Evolutionary conservation across 2,329 filamentous ascomycete species (phyloP).

Genomic region (Penicillium paneum): DNA sequence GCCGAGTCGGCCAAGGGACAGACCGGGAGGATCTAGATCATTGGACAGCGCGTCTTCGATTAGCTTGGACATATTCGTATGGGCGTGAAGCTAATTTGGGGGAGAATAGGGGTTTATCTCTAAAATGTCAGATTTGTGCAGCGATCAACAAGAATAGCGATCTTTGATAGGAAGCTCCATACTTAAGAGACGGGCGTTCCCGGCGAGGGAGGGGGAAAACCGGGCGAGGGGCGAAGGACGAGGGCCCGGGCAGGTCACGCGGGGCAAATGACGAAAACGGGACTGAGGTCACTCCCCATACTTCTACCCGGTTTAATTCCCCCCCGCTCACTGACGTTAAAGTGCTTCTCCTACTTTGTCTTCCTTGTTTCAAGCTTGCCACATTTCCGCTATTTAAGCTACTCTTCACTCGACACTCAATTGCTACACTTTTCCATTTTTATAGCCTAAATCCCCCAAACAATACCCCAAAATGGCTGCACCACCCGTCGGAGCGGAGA

Average conservation of each 20-base stretch:
- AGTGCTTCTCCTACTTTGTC: constrained; percentile 4
- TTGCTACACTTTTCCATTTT: constrained; percentile 1
- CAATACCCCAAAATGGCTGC: constrained; percentile 29
- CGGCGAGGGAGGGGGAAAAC: constrained; percentile 16
- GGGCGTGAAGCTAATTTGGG: not conserved
- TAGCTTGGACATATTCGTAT: not conserved
- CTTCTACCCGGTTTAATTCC: constrained; percentile 21
- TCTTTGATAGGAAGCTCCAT: not conserved
- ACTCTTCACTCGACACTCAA: not conserved
- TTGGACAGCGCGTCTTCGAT: not conserved
- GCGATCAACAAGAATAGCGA: not conserved
- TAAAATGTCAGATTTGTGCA: not conserved
- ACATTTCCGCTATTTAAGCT: not conserved
- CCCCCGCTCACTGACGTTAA: constrained; percentile 13
- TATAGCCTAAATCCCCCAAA: constrained; percentile 1
- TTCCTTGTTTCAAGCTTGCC: constrained; percentile 1
- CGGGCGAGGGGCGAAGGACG: constrained; percentile 6
- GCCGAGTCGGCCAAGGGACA: constrained; percentile 1
- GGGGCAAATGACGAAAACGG: constrained; percentile 26
- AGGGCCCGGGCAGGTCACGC: constrained; percentile 15
- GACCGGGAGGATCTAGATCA: constrained; percentile 4
- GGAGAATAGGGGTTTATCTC: not conserved
- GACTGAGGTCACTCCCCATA: constrained; percentile 18
- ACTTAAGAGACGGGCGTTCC: constrained; percentile 8
- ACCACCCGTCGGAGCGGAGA: constrained; percentile 60